These are phyloP conservation scores for Pyrenochaeta sp. DNA, from an alignment of 2,329 filamentous ascomycete genomes.

Conservation along the genomic window DNA sequence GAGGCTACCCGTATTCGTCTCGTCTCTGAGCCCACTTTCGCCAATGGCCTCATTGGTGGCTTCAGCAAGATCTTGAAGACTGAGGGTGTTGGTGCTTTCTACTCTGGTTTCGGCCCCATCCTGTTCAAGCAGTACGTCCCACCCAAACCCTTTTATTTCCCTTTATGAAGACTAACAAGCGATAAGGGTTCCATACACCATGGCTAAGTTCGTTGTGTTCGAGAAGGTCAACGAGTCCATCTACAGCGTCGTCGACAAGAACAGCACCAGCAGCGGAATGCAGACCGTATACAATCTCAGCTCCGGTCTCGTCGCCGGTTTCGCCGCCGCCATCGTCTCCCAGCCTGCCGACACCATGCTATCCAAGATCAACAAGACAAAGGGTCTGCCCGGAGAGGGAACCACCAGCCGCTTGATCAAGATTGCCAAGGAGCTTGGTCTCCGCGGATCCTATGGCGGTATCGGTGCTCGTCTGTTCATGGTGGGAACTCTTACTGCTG, in stretches of 20 bases:
- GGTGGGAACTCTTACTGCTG: conserved; percentile 65
- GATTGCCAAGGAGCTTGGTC: conserved; percentile 85
- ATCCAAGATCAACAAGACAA: conserved; percentile 95
- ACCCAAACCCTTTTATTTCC: too few relatives aligned
- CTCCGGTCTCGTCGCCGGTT: conserved; percentile 85
- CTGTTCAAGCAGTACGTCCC: conserved; percentile 54
- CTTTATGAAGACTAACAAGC: conserved; percentile 24
- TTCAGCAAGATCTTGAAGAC: conserved; percentile 84
- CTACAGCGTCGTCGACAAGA: conserved; percentile 76
- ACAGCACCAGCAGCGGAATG: conserved; percentile 69
- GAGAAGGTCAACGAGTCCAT: conserved; percentile 83
- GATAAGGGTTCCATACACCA: conserved; percentile 84
- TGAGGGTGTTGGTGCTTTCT: conserved; percentile 87
- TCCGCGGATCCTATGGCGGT: conserved; percentile 80
- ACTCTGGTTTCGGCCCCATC: conserved; percentile 80
- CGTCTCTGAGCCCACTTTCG: conserved; percentile 86
- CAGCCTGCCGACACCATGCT: conserved; percentile 95
- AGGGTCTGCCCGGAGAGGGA: conserved; percentile 85
- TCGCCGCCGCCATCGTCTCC: conserved; percentile 85
- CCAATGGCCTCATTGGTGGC: conserved; percentile 78
- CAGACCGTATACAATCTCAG: conserved; percentile 86
- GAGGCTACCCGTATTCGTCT: conserved; percentile 94
- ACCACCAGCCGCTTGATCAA: conserved; percentile 83
- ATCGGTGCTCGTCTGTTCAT: conserved; percentile 82
- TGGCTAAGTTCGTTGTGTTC: conserved; percentile 94